phyloP scores from a whole-genome alignment of 768 basidiomycete genomes.

The Epithele typhae region DNA sequence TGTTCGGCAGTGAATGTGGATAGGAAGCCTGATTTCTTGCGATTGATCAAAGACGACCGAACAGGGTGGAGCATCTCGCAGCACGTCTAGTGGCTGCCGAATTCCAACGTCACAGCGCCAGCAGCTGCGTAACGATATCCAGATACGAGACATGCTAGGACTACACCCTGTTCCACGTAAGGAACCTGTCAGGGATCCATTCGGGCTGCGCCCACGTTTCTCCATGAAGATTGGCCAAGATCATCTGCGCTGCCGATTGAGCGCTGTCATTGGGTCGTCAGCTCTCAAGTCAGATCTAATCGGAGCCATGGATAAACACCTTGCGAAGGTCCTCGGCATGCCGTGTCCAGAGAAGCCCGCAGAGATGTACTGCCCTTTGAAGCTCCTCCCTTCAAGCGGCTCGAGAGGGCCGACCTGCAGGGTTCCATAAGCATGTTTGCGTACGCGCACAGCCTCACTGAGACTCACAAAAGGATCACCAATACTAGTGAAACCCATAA shows the following conservation, averaged over 20 bases:
- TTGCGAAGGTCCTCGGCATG: slow-evolving; percentile 72
- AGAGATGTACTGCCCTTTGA: slow-evolving; percentile 62
- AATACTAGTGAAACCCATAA: slow-evolving; percentile 68
- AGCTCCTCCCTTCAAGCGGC: slow-evolving; percentile 16
- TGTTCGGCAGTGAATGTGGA: too few species aligned
- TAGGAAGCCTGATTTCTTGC: too few species aligned
- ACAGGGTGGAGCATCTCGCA: too few species aligned
- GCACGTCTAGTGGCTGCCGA: too few species aligned
- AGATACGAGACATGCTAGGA: too few species aligned
- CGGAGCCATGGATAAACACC: slow-evolving; percentile 37
- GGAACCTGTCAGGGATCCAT: too few species aligned
- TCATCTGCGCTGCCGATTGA: slow-evolving; percentile 58
- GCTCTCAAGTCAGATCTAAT: neutral
- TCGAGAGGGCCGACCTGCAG: slow-evolving; percentile 57
- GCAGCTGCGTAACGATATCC: too few species aligned
- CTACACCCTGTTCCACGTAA: too few species aligned
- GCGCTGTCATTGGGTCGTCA: slow-evolving; percentile 41
- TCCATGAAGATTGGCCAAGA: slow-evolving; percentile 42
- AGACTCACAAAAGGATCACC: slow-evolving; percentile 66
- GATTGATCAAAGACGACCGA: too few species aligned
- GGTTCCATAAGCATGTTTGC: neutral
- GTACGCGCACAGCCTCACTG: neutral
- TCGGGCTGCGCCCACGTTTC: slow-evolving; percentile 46
- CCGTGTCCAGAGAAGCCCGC: slow-evolving; percentile 78
- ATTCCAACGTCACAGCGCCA: too few species aligned